Conservation (phyloP, 148 eudicot species). For the Fagopyrum tataricum region DNA sequence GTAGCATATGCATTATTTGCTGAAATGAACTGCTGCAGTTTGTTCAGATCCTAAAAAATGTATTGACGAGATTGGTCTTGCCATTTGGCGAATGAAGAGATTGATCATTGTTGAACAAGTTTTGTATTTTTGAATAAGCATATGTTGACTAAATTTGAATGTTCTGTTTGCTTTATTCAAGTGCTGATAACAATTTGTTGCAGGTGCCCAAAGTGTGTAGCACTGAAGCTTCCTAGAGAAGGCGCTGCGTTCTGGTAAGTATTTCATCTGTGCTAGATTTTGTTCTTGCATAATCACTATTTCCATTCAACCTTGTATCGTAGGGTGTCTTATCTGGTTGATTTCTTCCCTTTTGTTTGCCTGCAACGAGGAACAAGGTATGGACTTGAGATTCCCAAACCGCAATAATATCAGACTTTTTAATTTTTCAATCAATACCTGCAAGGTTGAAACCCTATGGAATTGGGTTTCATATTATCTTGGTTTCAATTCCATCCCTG, state of each 20-base stretch:
- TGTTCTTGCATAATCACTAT: background rate
- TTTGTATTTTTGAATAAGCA: background rate
- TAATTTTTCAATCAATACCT: no score
- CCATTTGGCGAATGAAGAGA: no score
- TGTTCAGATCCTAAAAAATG: no score
- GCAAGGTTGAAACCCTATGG: no score
- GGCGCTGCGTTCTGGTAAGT: conserved; percentile 86
- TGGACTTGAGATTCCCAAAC: no score
- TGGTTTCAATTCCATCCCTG: no score
- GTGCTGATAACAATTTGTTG: conserved; percentile 10
- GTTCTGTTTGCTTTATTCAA: background rate
- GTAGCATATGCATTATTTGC: no score
- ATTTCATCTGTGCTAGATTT: background rate
- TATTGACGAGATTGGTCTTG: no score
- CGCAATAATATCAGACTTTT: no score
- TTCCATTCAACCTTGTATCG: background rate
- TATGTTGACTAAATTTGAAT: background rate
- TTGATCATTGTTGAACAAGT: no score
- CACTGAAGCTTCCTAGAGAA: conserved; percentile 81
- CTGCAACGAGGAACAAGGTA: no score
- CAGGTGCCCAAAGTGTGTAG: conserved; percentile 95
- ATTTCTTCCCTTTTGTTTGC: background rate
- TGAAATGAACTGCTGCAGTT: background rate
- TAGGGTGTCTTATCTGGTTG: background rate
- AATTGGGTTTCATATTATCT: no score